Evolutionary conservation across 2,329 filamentous ascomycete species (phyloP).

Genomic region (Arachnomyces sp.): DNA sequence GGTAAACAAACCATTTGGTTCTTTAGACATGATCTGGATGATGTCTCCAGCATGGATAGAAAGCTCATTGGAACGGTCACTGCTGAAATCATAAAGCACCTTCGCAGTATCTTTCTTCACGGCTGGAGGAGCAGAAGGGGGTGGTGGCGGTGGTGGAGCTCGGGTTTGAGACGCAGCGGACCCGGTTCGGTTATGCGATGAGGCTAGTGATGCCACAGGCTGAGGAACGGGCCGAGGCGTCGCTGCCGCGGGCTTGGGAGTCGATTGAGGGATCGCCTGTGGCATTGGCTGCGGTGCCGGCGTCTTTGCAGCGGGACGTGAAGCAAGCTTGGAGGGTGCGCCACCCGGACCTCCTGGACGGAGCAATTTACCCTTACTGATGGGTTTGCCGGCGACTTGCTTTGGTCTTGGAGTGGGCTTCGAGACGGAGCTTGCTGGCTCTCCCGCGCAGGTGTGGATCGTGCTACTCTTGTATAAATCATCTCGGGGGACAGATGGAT

Average conservation of each 20-base stretch:
- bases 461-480: slow-evolving; percentile 92
- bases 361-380: slow-evolving; percentile 87
- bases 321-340: slow-evolving; percentile 63
- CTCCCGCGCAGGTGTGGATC: slow-evolving; percentile 77
- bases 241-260: slow-evolving; percentile 25
- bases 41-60: slow-evolving; percentile 71
- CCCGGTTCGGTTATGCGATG: slow-evolving; percentile 47
- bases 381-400: slow-evolving; percentile 76
- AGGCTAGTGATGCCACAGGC: slow-evolving; percentile 25
- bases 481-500: slow-evolving; percentile 60
- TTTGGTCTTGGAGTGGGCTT: slow-evolving; percentile 80
- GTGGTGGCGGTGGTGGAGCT: slow-evolving; percentile 54
- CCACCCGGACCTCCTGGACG: slow-evolving; percentile 81
- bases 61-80: slow-evolving; percentile 77
- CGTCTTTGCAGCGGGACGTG: slow-evolving; percentile 34
- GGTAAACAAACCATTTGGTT: slow-evolving; percentile 64
- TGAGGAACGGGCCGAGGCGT: slow-evolving; percentile 43
- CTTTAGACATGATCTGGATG: slow-evolving; percentile 85
- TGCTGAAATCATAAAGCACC: slow-evolving; percentile 85
- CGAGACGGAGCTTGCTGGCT: slow-evolving; percentile 73
- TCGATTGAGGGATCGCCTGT: slow-evolving; percentile 17
- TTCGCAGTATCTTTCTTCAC: slow-evolving; percentile 70
- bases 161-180: slow-evolving; percentile 46
- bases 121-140: slow-evolving; percentile 51
- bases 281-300: slow-evolving; percentile 25